Evolutionary conservation across 2,329 filamentous ascomycete species (phyloP), one percentile per base, ranked within the genome.

Genomic region (Harringtonia aguacate): DNA sequence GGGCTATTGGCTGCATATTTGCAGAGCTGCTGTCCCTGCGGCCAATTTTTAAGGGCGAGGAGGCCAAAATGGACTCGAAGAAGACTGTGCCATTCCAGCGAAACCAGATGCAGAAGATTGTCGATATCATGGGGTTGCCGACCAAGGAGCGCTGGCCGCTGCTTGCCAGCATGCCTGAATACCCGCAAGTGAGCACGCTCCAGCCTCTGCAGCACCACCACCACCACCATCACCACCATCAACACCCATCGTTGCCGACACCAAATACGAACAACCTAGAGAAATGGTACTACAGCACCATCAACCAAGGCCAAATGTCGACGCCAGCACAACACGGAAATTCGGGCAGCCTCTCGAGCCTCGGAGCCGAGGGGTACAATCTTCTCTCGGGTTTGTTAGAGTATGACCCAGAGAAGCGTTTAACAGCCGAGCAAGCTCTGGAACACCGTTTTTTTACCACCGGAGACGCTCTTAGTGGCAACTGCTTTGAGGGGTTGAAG

Each of bases 81-180:
- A 97, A 97, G 66, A 92, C 86, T 1, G 89, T 97, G 0, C 92
- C 92, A 0, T 98, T 98, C 55, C 92, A 98, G 63, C 79, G 89
- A 14, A 95, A 95, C 56, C 92, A 98, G 66, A 97, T 98, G 90
- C 87, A 92, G 58, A 95, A 95, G 65, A 98, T 98, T 54, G 86
- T 95, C 31, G 92, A 98, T 58, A 88, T 98, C 50, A 82, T 98
- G 69, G 92, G 92, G 27, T 68, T 95, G 52, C 92, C 92, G 0
- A 86, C 77, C 8, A 90, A 90, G 56, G 86, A 94, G 40, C 77
- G 80, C 22, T 98, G 92, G 92, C 86, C 89, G 0, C 72, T 90
- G 24, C 68, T 98, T 2, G 69, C 78, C 2, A 77, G 81, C 33
- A 94, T 95, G 84, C 88, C 87, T 0, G 92, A 98, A 63, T 94